Conservation (phyloP, 177 flowering plant genomes). For the Vitis hybrid region DNA sequence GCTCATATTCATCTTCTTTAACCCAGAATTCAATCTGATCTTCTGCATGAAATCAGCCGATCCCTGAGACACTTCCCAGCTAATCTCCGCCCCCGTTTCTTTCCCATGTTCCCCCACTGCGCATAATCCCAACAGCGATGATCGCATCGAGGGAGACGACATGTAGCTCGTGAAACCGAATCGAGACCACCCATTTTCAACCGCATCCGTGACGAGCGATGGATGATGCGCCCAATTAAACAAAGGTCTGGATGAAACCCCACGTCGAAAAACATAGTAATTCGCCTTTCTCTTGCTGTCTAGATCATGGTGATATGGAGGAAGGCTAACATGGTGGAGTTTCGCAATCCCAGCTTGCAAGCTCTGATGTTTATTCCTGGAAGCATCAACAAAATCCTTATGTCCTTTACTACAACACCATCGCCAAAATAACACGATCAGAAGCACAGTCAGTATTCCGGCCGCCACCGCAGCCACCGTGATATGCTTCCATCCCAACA, state of each 20-base stretch:
- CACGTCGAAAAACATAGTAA: conserved; percentile 42
- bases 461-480: conserved; percentile 22
- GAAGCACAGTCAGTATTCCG: conserved; percentile 14
- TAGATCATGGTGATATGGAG: conserved; percentile 16
- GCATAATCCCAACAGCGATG: conserved; percentile 49
- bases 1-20: conserved; percentile 19
- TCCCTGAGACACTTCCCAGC: conserved; percentile 75
- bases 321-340: conserved; percentile 35
- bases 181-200: conserved; percentile 86
- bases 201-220: conserved; percentile 67
- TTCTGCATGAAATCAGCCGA: conserved; percentile 82
- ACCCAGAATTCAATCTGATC: conserved; percentile 55
- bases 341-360: conserved; percentile 45
- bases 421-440: conserved; percentile 24
- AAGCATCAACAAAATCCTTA: background rate
- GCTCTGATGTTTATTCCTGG: conserved; percentile 10
- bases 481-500: conserved; percentile 30
- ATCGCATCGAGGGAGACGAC: conserved; percentile 47
- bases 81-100: conserved; percentile 43
- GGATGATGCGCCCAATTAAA: conserved; percentile 91
- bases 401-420: conserved; percentile 13
- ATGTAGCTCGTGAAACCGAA: conserved; percentile 56
- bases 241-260: conserved; percentile 32
- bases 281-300: conserved; percentile 29
- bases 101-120: conserved; percentile 34